Percentiles rank a stretch among this genome's conserved stretches.
phyloP scores from a whole-genome alignment of 2,329 filamentous ascomycete genomes.

The Coniochaeta sp. region DNA sequence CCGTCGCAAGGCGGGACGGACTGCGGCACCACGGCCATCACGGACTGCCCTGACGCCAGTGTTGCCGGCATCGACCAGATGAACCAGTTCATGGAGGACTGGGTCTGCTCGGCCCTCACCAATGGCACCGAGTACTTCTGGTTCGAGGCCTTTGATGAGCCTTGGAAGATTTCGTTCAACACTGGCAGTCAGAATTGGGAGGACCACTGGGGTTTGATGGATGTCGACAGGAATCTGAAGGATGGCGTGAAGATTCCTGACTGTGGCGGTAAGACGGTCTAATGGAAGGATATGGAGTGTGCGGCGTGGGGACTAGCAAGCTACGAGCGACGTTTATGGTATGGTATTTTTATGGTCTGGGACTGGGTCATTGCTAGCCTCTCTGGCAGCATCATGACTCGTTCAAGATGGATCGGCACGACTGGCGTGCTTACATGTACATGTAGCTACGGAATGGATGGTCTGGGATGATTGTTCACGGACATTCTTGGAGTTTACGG shows the following conservation, averaged over 20 bases:
- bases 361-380: too few relatives aligned
- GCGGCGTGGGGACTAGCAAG: not conserved
- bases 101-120: conserved; percentile 71
- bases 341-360: not conserved
- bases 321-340: not conserved
- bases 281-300: not conserved
- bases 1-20: conserved; percentile 73
- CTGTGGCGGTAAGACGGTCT: conserved; percentile 67
- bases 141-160: conserved; percentile 96
- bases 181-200: conserved; percentile 69
- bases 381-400: not conserved
- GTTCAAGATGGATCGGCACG: not conserved
- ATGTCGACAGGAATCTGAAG: conserved; percentile 78
- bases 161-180: conserved; percentile 82
- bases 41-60: conserved; percentile 55
- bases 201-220: conserved; percentile 91
- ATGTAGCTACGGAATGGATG: not conserved
- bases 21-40: conserved; percentile 52
- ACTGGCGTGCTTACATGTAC: not conserved
- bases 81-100: conserved; percentile 80
- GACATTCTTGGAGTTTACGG: not conserved
- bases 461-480: not conserved
- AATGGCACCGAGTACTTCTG: conserved; percentile 94
- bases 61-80: conserved; percentile 74
- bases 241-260: conserved; percentile 77